Evolutionary conservation across 306 rosid species (phyloP), one percentile per base, ranked within the genome.

Genomic region (Nissolia schottii): DNA sequence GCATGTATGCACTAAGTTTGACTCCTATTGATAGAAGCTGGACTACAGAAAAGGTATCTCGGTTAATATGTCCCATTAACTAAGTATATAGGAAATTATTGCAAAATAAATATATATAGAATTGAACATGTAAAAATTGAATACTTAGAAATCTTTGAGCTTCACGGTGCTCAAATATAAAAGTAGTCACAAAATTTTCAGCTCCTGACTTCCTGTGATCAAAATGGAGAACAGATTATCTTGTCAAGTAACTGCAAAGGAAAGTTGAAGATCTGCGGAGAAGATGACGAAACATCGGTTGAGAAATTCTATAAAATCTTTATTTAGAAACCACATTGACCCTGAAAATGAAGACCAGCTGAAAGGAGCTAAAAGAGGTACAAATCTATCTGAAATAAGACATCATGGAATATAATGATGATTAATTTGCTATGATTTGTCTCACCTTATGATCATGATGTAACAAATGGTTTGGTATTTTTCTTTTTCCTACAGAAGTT

Each of bases 361-460:
- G 74, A 84, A 81, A 75, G 95, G 78, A 68, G 70, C 81, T 77
- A 91, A 91, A 84, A 72, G 77, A 74, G 99, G 99, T 94, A 78
- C 23, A 31, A n/a, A 23, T 80, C 64, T 73, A 27, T 40, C 20
- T 13, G 50, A 20, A 50, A 35, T 40, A 40, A 64, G 58, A 38
- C 58, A 40, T 55, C 56, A 50, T 5, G 15, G 67, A 81, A 46
- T 45, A 37, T 64, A 22, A 18, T 7, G 53, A 40, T 49, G 71
- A 27, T 49, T 64, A 64, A 20, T 56, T 65, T 82, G 22, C 40
- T 41, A 34, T 72, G 72, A 53, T 67, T 31, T 45, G 14, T 34
- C 67, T 66, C 64, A 54, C 20, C 23, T 32, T 23, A 53, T 38
- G 65, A 54, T 64, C 71, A 72, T 56, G 66, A 57, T 41, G 16